These are phyloP conservation scores for Pseudocercospora eumusae DNA, from an alignment of 2,329 filamentous ascomycete genomes.

Conservation along the genomic window DNA sequence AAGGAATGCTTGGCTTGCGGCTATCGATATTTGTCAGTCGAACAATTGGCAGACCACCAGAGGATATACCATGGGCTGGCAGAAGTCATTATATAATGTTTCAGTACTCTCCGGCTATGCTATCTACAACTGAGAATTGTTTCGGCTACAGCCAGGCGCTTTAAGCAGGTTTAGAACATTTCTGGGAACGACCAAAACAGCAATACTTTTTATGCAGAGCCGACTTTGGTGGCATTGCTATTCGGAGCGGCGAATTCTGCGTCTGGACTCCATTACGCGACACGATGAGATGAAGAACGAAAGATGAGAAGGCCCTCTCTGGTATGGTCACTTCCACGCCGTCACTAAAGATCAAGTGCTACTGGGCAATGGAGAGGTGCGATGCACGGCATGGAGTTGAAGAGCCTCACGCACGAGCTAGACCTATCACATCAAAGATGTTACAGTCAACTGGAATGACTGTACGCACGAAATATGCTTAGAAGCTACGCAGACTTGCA, in stretches of 20 bases:
- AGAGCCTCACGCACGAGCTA: not conserved
- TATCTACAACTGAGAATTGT: not conserved
- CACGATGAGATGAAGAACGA: not conserved
- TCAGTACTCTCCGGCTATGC: conserved; percentile 13
- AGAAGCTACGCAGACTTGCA: not conserved
- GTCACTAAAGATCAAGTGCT: not conserved
- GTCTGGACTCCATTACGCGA: not conserved
- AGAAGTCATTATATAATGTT: conserved; percentile 27
- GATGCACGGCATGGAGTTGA: not conserved
- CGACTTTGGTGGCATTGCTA: not conserved
- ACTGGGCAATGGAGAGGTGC: not conserved
- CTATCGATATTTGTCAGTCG: conserved; percentile 30
- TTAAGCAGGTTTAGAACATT: not conserved
- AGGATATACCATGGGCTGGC: conserved; percentile 28
- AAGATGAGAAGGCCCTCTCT: not conserved
- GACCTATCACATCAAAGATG: not conserved
- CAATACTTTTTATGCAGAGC: not conserved
- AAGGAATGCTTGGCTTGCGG: conserved; percentile 29
- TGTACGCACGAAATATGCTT: not conserved
- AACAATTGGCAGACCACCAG: conserved; percentile 30
- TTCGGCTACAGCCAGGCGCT: not conserved
- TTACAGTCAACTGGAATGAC: not conserved
- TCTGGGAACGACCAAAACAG: not conserved
- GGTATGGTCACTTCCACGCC: not conserved
- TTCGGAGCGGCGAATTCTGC: not conserved